Evolutionary conservation across 2,329 filamentous ascomycete species (phyloP).

Genomic region (Alternaria viburni): DNA sequence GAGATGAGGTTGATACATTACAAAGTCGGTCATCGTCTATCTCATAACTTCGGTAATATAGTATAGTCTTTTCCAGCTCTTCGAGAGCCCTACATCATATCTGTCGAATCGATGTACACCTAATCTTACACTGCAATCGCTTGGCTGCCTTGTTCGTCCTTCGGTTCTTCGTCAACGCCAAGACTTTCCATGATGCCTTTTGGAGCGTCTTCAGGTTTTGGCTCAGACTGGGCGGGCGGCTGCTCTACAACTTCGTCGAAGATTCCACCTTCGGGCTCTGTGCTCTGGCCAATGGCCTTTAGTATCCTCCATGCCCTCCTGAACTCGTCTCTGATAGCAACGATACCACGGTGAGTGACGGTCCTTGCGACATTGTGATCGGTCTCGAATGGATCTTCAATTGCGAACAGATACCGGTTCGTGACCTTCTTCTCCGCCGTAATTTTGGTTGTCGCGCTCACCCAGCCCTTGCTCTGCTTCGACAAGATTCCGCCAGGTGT

Average conservation of each 20-base stretch:
- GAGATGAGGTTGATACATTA: neutral
- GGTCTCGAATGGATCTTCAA: conserved; percentile 89
- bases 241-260: conserved; percentile 44
- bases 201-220: conserved; percentile 1
- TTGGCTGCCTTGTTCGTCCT: neutral
- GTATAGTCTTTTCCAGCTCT: neutral
- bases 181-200: neutral
- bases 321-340: conserved; percentile 84
- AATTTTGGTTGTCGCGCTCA: conserved; percentile 73
- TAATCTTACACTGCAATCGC: neutral
- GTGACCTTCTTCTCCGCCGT: conserved; percentile 72
- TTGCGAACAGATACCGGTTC: conserved; percentile 83
- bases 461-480: conserved; percentile 85
- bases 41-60: neutral
- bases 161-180: neutral
- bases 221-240: conserved; percentile 4
- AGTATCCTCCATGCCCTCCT: conserved; percentile 75
- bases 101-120: neutral
- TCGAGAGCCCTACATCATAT: neutral
- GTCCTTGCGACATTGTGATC: conserved; percentile 89
- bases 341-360: conserved; percentile 81
- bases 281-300: conserved; percentile 31
- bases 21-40: neutral
- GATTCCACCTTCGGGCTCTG: conserved; percentile 40
- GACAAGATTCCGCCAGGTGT: conserved; percentile 71